phyloP scores from a whole-genome alignment of 768 basidiomycete genomes.

The Butyriboletus loyo region DNA sequence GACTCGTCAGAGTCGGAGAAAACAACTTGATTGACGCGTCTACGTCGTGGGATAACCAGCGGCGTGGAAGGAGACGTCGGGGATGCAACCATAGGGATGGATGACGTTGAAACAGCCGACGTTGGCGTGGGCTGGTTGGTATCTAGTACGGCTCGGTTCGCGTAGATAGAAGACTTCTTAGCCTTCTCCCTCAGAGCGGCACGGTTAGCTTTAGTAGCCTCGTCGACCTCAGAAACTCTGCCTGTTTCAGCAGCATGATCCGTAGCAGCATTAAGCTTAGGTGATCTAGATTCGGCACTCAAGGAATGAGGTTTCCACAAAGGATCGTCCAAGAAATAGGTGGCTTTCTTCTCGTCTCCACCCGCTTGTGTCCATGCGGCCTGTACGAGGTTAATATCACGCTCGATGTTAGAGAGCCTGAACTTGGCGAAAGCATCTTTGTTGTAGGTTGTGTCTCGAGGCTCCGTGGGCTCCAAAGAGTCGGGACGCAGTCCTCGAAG shows the following conservation, averaged over 20 bases:
- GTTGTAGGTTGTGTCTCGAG: slow-evolving; percentile 13
- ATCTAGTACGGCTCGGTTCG: slow-evolving; percentile 56
- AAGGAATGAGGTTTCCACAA: slow-evolving; percentile 45
- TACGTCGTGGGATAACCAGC: slow-evolving; percentile 42
- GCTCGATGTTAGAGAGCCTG: slow-evolving; percentile 57
- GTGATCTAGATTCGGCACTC: slow-evolving; percentile 18
- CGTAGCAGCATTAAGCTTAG: slow-evolving; percentile 6
- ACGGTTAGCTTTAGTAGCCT: slow-evolving; percentile 65
- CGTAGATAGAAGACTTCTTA: slow-evolving; percentile 81
- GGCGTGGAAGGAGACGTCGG: slow-evolving; percentile 43
- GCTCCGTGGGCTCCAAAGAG: slow-evolving; percentile 30
- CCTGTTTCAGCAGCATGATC: slow-evolving; percentile 42
- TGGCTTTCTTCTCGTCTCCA: slow-evolving; percentile 62
- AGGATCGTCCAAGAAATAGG: slow-evolving; percentile 53
- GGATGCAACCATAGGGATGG: slow-evolving; percentile 34
- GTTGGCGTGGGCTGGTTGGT: slow-evolving; percentile 42
- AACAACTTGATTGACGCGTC: slow-evolving; percentile 57
- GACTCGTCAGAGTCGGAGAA: slow-evolving; percentile 58
- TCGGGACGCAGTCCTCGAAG: slow-evolving; percentile 44
- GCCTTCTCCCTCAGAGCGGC: slow-evolving; percentile 70
- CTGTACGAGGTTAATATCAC: slow-evolving; percentile 37
- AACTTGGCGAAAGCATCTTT: slow-evolving; percentile 50
- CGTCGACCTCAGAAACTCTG: slow-evolving; percentile 68
- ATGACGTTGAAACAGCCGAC: slow-evolving; percentile 22
- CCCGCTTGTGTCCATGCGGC: slow-evolving; percentile 67